Conservation (phyloP, 2,329 filamentous ascomycete species). For the Xylariaceae sp. region DNA sequence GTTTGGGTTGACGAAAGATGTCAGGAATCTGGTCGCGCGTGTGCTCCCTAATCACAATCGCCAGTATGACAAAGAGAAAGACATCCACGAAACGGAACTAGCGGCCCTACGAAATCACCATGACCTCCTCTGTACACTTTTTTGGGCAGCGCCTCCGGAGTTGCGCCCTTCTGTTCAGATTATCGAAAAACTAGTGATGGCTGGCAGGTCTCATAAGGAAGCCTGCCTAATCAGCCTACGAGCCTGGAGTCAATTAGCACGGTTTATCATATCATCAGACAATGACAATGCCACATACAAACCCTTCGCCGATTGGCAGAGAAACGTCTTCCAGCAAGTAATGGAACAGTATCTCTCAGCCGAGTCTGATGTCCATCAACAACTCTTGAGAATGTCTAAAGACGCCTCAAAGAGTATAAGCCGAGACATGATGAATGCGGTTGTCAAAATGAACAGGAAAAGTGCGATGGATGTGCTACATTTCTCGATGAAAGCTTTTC, state of each 20-base stretch:
- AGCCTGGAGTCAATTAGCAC: slow-evolving; percentile 64
- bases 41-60: slow-evolving; percentile 68
- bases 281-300: slow-evolving; percentile 46
- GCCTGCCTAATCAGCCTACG: slow-evolving; percentile 66
- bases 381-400: slow-evolving; percentile 53
- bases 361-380: slow-evolving; percentile 58
- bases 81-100: slow-evolving; percentile 61
- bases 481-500: slow-evolving; percentile 50
- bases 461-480: slow-evolving; percentile 57
- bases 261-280: slow-evolving; percentile 56
- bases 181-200: slow-evolving; percentile 62
- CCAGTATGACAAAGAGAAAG: slow-evolving; percentile 65
- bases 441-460: slow-evolving; percentile 56
- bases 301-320: slow-evolving; percentile 60
- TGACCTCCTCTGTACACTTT: slow-evolving; percentile 67
- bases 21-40: slow-evolving; percentile 63
- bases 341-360: slow-evolving; percentile 61
- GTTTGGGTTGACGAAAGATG: slow-evolving; percentile 55
- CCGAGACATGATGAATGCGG: slow-evolving; percentile 50
- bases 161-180: slow-evolving; percentile 56
- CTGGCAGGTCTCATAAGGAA: slow-evolving; percentile 65
- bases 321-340: slow-evolving; percentile 58
- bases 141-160: slow-evolving; percentile 62
- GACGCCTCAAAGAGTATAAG: slow-evolving; percentile 42
- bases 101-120: slow-evolving; percentile 70